Evolutionary conservation across 371 early-diverging fungal species (phyloP), one percentile per base, ranked within the genome.

Genomic region (Mucor saturninus): DNA sequence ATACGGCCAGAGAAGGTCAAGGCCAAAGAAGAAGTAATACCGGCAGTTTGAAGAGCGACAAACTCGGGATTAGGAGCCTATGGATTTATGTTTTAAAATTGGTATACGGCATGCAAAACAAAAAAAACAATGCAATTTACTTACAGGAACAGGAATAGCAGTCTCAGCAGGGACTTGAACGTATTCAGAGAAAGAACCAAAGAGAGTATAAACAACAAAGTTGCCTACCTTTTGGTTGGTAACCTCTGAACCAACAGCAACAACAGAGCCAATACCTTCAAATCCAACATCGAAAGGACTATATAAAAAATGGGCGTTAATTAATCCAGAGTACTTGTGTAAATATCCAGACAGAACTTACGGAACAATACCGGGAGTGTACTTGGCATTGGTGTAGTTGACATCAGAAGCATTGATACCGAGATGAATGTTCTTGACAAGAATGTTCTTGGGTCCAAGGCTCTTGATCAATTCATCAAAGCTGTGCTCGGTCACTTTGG

Each of bases 231-330:
- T 77, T 32, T 75, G 59, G 21, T 68, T 54, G 14, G 75, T 56
- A 30, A 83, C 74, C 5, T 55, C 48, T 7, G 74, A 30, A 13
- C 86, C 88, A 38, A 78, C 76, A 37, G 68, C 74, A 37, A 86
- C 79, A 31, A 88, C 71, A 55, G 79, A 67, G 56, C 86, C 88
- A 14, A 88, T 62, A 58, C 73, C 76, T 51, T 88, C 88, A 46
- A 86, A 86, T 0, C 88, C 88, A 57, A 81, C 79, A 71, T 82
- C 83, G 67, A 86, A 88, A 31, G 88, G 88, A 54, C 83, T 82
- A 63, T 14, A 14, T 29, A 58, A 35, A 8, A 8, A 6, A 4
- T 35, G 28, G 26, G 48, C 21, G 21, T 30, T 28, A n/a, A 28
- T 28, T 13, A 5, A n/a, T 43, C 4, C 15, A n/a, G 14, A 28